These are phyloP conservation scores for Oryza glumipatula DNA, from an alignment of 176 grass and related monocot species.

Conservation along the genomic window DNA sequence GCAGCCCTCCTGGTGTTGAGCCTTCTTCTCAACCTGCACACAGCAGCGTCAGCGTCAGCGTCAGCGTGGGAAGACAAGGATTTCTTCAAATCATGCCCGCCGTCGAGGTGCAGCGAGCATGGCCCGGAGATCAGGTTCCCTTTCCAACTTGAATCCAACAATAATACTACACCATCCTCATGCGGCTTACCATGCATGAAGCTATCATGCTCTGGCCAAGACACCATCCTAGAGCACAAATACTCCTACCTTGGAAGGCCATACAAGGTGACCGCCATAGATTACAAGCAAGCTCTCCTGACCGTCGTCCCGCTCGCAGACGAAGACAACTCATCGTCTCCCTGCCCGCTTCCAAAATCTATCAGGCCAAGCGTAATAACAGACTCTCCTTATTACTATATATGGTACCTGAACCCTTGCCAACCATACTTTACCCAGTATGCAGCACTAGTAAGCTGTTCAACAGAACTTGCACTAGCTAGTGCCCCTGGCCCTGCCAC, in stretches of 20 bases:
- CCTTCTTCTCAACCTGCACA: background rate
- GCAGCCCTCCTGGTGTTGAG: background rate
- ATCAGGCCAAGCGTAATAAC: too few species aligned
- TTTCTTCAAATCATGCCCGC: conserved; percentile 37
- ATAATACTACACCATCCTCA: conserved; percentile 3
- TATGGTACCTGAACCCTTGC: too few species aligned
- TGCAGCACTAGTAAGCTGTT: conserved; percentile 35
- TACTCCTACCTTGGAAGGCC: background rate
- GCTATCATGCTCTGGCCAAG: conserved; percentile 47
- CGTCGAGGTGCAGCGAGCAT: conserved; percentile 29
- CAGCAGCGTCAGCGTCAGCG: background rate
- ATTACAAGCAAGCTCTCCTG: background rate
- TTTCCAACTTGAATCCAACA: conserved; percentile 27
- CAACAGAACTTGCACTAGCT: background rate
- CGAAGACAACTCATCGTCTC: too few species aligned
- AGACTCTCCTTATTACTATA: too few species aligned
- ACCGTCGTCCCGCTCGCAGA: background rate
- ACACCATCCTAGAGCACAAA: conserved; percentile 50
- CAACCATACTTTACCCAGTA: fast-evolving
- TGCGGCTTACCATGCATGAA: conserved; percentile 42
- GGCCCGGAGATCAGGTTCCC: conserved; percentile 63
- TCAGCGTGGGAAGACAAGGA: conserved; percentile 35
- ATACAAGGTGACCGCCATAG: conserved; percentile 39
- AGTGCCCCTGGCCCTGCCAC: too few species aligned
- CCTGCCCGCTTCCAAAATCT: too few species aligned